A percentile compares a stretch with the other conserved stretches of the same genome.
Evolutionary conservation across 2,329 filamentous ascomycete species (phyloP).

Genomic region (Aspergillus neotritici): DNA sequence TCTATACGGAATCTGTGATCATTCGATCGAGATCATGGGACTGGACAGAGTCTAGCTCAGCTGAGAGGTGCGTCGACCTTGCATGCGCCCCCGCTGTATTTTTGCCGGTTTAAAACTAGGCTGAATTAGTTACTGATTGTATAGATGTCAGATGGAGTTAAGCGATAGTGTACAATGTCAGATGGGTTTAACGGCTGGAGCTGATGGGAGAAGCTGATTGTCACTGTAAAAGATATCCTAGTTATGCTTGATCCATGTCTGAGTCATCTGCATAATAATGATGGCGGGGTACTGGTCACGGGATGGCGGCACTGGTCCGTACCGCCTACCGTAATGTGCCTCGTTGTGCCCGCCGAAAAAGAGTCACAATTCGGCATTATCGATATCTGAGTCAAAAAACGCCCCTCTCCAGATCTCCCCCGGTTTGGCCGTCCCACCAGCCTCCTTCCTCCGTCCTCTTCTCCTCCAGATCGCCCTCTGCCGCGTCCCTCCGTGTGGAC

Average conservation of each 20-base stretch:
- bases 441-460: conserved; percentile 10
- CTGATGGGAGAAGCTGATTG: too few relatives aligned
- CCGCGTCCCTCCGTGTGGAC: conserved; percentile 12
- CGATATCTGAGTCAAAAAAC: conserved; percentile 11
- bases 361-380: conserved; percentile 28
- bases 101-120: too few relatives aligned
- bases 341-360: conserved; percentile 17
- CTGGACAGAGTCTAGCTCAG: neutral
- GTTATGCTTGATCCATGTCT: neutral
- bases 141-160: too few relatives aligned
- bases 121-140: too few relatives aligned
- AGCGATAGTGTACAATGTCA: too few relatives aligned
- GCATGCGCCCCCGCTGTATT: neutral
- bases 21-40: conserved; percentile 1
- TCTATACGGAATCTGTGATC: neutral
- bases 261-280: conserved; percentile 1
- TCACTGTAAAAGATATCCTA: too few relatives aligned
- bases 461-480: neutral
- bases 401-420: conserved; percentile 4
- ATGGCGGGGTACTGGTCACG: conserved; percentile 20
- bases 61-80: neutral
- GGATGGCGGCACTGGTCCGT: conserved; percentile 18
- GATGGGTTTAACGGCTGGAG: too few relatives aligned
- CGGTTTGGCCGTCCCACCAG: conserved; percentile 3
- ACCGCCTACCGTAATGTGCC: conserved; percentile 21